Conservation (phyloP, 768 basidiomycete species). For the Leccinum imitatum region DNA sequence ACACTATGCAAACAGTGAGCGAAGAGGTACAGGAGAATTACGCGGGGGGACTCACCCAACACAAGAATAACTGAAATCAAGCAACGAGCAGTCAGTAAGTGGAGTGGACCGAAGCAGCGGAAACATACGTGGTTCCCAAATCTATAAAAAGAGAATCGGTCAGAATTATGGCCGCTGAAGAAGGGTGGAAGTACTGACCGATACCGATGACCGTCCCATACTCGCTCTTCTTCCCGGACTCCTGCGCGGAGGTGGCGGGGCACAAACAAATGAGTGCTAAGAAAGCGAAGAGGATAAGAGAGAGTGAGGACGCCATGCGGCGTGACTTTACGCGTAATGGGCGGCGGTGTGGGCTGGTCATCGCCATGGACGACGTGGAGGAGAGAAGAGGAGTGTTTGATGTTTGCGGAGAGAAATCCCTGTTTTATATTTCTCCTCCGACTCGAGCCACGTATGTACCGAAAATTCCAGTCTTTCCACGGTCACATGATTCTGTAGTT, state of each 20-base stretch:
- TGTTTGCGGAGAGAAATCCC: slow-evolving; percentile 2
- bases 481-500: slow-evolving; percentile 19
- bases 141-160: slow-evolving; percentile 44
- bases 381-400: slow-evolving; percentile 7
- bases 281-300: slow-evolving; percentile 58
- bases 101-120: neutral
- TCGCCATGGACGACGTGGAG: slow-evolving; percentile 23
- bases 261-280: slow-evolving; percentile 72
- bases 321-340: slow-evolving; percentile 61
- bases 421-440: slow-evolving; percentile 23
- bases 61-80: slow-evolving; percentile 76
- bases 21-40: neutral
- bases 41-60: slow-evolving; percentile 66
- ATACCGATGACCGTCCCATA: slow-evolving; percentile 95
- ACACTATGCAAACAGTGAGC: slow-evolving; percentile 48
- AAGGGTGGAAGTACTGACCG: slow-evolving; percentile 45
- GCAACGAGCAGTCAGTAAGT: slow-evolving; percentile 21
- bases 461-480: slow-evolving; percentile 26
- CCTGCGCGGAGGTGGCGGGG: slow-evolving; percentile 65
- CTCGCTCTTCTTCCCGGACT: slow-evolving; percentile 52
- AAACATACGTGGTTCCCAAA: slow-evolving; percentile 82
- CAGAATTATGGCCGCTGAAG: neutral
- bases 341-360: slow-evolving; percentile 33
- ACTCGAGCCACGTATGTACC: slow-evolving; percentile 26
- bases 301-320: slow-evolving; percentile 56